Percentiles rank a stretch among this genome's conserved stretches.
Evolutionary conservation across 2,329 filamentous ascomycete species (phyloP).

Genomic region (Scytalidium sp.): DNA sequence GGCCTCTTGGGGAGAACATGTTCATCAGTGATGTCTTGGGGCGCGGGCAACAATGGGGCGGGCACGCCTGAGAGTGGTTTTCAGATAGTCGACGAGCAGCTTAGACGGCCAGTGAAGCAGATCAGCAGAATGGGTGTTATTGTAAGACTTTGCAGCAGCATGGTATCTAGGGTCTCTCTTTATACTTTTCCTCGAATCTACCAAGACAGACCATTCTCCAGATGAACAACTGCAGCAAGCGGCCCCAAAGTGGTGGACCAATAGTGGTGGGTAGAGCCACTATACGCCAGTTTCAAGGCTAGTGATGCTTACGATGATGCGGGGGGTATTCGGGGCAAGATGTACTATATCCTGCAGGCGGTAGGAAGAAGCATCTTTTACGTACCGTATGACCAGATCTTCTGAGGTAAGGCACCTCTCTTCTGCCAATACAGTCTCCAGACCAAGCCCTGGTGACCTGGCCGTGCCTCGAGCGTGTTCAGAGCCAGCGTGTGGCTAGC

Average conservation of each 20-base stretch:
- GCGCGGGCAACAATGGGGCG: background rate
- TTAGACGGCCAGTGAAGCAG: slow-evolving; percentile 5
- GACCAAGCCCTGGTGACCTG: too few species aligned
- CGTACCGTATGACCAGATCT: background rate
- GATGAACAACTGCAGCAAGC: slow-evolving; percentile 1
- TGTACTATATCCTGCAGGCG: too few species aligned
- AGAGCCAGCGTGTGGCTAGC: too few species aligned
- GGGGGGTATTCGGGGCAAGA: background rate
- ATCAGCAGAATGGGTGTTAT: slow-evolving; percentile 3
- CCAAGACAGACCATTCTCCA: slow-evolving; percentile 8
- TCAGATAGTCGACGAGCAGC: slow-evolving; percentile 7
- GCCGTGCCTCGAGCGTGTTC: too few species aligned
- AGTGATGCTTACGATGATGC: slow-evolving; percentile 1
- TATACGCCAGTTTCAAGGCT: slow-evolving; percentile 4
- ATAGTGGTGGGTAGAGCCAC: slow-evolving; percentile 10
- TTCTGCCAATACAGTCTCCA: too few species aligned
- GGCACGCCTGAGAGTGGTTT: slow-evolving; percentile 1
- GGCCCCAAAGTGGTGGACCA: slow-evolving; percentile 12
- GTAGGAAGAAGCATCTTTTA: background rate
- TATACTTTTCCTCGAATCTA: slow-evolving; percentile 9
- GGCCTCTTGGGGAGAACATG: slow-evolving; percentile 28
- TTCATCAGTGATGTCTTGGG: slow-evolving; percentile 13
- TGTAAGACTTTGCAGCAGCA: background rate
- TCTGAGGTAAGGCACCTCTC: too few species aligned
- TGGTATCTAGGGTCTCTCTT: slow-evolving; percentile 2